These are phyloP conservation scores for Sistotremastrum suecicum DNA, from an alignment of 768 basidiomycete species.

Conservation along the genomic window DNA sequence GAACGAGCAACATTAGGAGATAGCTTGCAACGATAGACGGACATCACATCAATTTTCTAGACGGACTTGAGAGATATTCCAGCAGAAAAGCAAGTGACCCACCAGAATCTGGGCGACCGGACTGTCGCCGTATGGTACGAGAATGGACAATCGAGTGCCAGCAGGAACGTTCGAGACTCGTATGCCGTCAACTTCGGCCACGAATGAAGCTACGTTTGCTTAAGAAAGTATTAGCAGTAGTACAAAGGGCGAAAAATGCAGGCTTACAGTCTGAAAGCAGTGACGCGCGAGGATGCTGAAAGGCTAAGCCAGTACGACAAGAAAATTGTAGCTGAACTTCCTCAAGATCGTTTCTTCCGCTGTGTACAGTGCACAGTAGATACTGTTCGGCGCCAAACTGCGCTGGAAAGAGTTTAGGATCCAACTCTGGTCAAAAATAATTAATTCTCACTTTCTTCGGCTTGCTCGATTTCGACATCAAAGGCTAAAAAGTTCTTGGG, in stretches of 20 bases:
- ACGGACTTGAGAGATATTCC: too few relatives aligned
- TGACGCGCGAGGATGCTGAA: constrained; percentile 4
- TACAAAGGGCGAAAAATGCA: background rate
- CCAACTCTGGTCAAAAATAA: constrained; percentile 2
- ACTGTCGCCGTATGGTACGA: too few relatives aligned
- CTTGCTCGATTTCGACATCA: constrained; percentile 48
- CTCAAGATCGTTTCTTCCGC: constrained; percentile 54
- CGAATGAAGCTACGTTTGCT: constrained; percentile 1
- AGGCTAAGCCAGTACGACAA: constrained; percentile 30
- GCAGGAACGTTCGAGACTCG: background rate
- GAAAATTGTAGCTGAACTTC: constrained; percentile 39
- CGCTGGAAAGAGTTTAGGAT: constrained; percentile 25
- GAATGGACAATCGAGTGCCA: too few relatives aligned
- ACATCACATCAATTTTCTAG: too few relatives aligned
- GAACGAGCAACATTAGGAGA: too few relatives aligned
- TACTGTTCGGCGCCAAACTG: constrained; percentile 46
- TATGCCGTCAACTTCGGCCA: constrained; percentile 3
- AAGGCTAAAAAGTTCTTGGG: constrained; percentile 49
- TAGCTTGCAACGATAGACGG: too few relatives aligned
- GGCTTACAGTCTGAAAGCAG: constrained; percentile 1
- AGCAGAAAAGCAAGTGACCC: too few relatives aligned
- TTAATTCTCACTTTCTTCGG: constrained; percentile 19
- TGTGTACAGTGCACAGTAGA: constrained; percentile 42
- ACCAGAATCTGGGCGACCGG: too few relatives aligned
- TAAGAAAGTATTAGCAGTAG: background rate